A percentile compares a stretch with the other conserved stretches of the same genome.
Evolutionary conservation across 83 land plant genomes (phyloP).

Genomic region (Picea abies): DNA sequence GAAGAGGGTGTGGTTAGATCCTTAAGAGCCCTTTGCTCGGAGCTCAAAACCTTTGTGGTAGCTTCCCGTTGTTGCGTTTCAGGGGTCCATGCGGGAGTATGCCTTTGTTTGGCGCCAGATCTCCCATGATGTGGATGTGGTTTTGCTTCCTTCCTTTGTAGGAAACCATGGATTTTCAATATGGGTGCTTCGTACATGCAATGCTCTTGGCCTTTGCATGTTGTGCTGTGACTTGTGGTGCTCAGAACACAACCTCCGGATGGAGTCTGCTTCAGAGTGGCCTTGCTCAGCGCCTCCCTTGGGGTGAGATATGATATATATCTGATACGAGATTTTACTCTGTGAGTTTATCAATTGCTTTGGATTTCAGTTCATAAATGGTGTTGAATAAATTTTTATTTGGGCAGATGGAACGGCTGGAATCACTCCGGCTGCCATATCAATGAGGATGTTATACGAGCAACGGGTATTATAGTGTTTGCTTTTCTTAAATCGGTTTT

Average conservation of each 20-base stretch:
- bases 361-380: background rate
- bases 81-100: too few species aligned
- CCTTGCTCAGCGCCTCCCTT: slow-evolving; percentile 43
- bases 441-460: slow-evolving; percentile 39
- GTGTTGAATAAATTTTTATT: background rate
- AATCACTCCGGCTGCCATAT: slow-evolving; percentile 55
- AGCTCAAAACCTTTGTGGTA: too few species aligned
- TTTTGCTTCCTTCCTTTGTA: too few species aligned
- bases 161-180: too few species aligned
- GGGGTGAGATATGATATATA: slow-evolving; percentile 28
- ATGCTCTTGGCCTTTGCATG: too few species aligned
- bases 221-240: background rate
- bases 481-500: background rate
- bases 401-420: slow-evolving; percentile 67
- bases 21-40: too few species aligned
- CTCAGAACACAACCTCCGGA: background rate
- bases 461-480: slow-evolving; percentile 31
- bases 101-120: too few species aligned
- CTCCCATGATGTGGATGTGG: too few species aligned
- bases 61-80: too few species aligned
- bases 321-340: background rate
- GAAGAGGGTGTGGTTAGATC: too few species aligned
- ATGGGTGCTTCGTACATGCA: too few species aligned
- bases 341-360: background rate
- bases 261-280: slow-evolving; percentile 30